These are phyloP conservation scores for Nectriaceae sp. DNA, from an alignment of 2,329 filamentous ascomycete genomes.

Conservation along the genomic window DNA sequence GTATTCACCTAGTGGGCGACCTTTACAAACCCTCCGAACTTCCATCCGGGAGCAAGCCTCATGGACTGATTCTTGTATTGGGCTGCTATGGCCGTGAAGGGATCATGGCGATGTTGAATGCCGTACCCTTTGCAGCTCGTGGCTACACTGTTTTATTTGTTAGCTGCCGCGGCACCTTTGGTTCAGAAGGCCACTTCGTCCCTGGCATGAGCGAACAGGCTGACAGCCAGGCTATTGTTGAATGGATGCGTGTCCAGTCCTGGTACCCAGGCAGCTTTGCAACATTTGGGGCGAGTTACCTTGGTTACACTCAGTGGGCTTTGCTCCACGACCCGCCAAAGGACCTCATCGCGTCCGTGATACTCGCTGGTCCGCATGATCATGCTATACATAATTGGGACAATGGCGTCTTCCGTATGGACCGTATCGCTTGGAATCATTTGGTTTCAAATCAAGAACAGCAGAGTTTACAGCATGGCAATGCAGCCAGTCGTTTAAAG, in stretches of 20 bases:
- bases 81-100: neutral
- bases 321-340: neutral
- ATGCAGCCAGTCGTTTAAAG: neutral
- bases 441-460: neutral
- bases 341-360: neutral
- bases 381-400: neutral
- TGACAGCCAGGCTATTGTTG: neutral
- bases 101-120: neutral
- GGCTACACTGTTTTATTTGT: neutral
- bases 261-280: neutral
- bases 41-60: neutral
- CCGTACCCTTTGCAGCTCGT: neutral
- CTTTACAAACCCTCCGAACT: neutral
- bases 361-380: neutral
- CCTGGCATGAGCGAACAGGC: neutral
- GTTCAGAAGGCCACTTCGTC: neutral
- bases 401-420: neutral
- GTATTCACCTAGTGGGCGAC: neutral
- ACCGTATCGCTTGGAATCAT: neutral
- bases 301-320: neutral
- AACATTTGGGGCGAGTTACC: neutral
- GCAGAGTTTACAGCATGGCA: no score
- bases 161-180: neutral
- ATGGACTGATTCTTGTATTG: neutral
- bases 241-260: neutral